Evolutionary conservation across 106 monocot genomes (phyloP).

Genomic region (Acorus gramineus): DNA sequence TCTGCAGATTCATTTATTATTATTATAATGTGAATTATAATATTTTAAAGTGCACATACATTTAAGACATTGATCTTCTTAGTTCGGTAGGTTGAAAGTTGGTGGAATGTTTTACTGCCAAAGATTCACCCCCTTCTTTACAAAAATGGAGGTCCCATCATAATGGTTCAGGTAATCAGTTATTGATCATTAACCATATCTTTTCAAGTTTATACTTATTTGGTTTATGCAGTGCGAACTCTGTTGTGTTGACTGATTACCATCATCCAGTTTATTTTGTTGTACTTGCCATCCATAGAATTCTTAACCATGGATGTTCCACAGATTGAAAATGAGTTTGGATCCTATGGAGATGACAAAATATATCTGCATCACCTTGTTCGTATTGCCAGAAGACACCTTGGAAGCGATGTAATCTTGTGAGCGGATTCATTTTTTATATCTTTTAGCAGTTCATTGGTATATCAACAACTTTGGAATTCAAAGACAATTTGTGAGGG

Average conservation of each 20-base stretch:
- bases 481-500: no score
- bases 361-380: conserved; percentile 65
- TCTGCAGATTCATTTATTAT: no score
- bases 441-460: background rate
- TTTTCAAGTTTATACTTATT: no score
- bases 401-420: conserved; percentile 68
- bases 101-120: conserved; percentile 89
- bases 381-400: conserved; percentile 56
- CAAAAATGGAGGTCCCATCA: conserved; percentile 80
- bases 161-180: conserved; percentile 79
- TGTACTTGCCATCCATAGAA: no score
- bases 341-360: conserved; percentile 88
- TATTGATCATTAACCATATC: background rate
- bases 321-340: conserved; percentile 97
- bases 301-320: no score
- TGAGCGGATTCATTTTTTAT: conserved; percentile 15
- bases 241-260: background rate
- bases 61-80: background rate
- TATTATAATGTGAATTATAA: no score
- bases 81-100: conserved; percentile 66
- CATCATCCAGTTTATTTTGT: background rate
- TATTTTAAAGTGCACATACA: no score
- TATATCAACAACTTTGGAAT: background rate
- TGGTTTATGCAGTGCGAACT: no score
- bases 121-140: conserved; percentile 72